phyloP scores from a whole-genome alignment of 163 green algal species.

The Coccomyxa subellipsoidea region DNA sequence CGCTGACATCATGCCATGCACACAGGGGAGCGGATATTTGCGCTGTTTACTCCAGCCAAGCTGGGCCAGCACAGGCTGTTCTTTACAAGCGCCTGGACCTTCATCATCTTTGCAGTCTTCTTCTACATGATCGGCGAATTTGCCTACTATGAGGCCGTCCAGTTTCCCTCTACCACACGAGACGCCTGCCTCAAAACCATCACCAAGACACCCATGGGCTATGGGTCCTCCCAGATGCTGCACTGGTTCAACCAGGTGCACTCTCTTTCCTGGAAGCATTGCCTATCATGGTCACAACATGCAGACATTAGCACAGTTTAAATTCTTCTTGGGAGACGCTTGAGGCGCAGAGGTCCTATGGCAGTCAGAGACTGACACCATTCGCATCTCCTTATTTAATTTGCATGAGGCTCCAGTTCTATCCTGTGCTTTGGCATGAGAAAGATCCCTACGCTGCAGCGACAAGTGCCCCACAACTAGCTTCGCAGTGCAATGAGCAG shows the following conservation, averaged over 20 bases:
- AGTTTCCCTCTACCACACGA: neutral
- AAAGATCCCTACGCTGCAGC: too few species aligned
- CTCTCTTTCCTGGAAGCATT: neutral
- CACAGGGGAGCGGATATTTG: constrained; percentile 27
- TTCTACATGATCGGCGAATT: constrained; percentile 27
- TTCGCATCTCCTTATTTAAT: too few species aligned
- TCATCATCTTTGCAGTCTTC: constrained; percentile 19
- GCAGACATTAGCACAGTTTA: too few species aligned
- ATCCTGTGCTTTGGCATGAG: too few species aligned
- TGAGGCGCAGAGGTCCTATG: too few species aligned
- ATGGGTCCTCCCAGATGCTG: constrained; percentile 13
- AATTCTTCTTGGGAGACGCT: too few species aligned
- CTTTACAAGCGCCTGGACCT: constrained; percentile 19
- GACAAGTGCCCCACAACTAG: too few species aligned
- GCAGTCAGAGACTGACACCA: too few species aligned
- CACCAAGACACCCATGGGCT: constrained; percentile 7
- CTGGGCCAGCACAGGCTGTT: constrained; percentile 19
- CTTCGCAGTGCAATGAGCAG: too few species aligned
- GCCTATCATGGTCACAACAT: too few species aligned
- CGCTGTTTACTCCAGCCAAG: constrained; percentile 19
- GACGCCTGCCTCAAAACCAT: constrained; percentile 1
- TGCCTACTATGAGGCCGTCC: constrained; percentile 9
- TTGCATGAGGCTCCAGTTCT: too few species aligned
- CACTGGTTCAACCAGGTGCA: constrained; percentile 19
- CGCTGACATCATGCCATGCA: too few species aligned